Evolutionary conservation across 2,329 filamentous ascomycete genomes (phyloP).

Genomic region (Pyricularia sp.): DNA sequence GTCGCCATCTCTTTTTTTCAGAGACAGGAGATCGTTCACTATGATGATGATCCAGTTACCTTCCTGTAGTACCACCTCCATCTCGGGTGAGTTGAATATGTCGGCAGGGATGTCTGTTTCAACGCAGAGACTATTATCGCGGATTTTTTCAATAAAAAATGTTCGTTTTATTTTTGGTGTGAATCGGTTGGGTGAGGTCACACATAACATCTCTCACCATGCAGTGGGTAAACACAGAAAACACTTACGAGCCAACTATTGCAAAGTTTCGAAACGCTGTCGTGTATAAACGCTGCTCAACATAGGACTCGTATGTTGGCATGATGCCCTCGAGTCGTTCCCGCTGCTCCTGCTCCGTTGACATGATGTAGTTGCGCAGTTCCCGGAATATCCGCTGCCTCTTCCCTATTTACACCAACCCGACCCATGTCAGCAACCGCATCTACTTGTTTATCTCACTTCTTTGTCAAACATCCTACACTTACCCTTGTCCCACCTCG

Average conservation of each 20-base stretch:
- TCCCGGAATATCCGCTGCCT: constrained; percentile 10
- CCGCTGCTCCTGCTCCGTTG: constrained; percentile 11
- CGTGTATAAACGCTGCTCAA: constrained; percentile 11
- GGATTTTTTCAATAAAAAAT: not conserved
- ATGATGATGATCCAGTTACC: constrained; percentile 13
- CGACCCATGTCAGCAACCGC: not conserved
- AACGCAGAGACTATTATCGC: constrained; percentile 8
- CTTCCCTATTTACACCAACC: constrained; percentile 5
- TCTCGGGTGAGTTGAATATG: constrained; percentile 12
- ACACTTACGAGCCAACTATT: constrained; percentile 11
- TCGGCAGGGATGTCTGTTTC: constrained; percentile 8
- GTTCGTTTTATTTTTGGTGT: not conserved
- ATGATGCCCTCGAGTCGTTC: constrained; percentile 11
- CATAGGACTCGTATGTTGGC: constrained; percentile 11
- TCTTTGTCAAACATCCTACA: not conserved
- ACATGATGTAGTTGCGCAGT: constrained; percentile 10
- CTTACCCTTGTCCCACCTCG: constrained; percentile 8
- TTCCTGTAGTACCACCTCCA: constrained; percentile 10
- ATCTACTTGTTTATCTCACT: not conserved
- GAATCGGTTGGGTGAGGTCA: not conserved
- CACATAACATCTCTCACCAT: not conserved
- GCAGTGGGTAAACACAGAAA: not conserved
- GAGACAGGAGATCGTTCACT: constrained; percentile 13
- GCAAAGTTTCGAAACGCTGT: constrained; percentile 13
- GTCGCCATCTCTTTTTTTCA: constrained; percentile 16